A percentile compares a stretch with the other conserved stretches of the same genome.
These are phyloP conservation scores for Hyphodiscus sp. DNA, from an alignment of 2,329 filamentous ascomycete genomes.

Conservation along the genomic window DNA sequence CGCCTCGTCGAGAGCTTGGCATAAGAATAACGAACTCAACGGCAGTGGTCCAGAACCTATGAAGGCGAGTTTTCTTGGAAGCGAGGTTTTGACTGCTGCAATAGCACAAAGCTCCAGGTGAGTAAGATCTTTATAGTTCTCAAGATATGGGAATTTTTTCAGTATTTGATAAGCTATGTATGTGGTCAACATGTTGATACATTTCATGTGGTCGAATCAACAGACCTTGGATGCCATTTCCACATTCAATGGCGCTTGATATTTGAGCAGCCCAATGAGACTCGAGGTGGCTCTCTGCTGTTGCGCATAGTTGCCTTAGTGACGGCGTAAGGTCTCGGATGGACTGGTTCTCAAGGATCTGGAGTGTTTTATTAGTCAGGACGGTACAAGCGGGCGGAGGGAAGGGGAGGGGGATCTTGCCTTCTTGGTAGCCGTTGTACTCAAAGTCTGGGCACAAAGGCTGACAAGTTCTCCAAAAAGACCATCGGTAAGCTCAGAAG, in stretches of 20 bases:
- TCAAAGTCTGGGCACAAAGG: conserved; percentile 29
- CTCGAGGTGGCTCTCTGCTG: conserved; percentile 41
- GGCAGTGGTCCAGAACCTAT: conserved; percentile 45
- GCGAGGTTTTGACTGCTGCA: conserved; percentile 28
- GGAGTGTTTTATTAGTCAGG: neutral
- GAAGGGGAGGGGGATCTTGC: too few species aligned
- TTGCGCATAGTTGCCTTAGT: conserved; percentile 37
- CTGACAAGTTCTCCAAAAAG: conserved; percentile 33
- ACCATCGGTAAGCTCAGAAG: conserved; percentile 29
- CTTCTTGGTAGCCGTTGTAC: conserved; percentile 17
- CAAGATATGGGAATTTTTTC: conserved; percentile 40
- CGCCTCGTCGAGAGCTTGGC: conserved; percentile 26
- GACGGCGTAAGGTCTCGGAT: conserved; percentile 31
- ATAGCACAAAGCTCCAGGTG: conserved; percentile 40
- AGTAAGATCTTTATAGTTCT: conserved; percentile 43
- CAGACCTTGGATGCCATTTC: conserved; percentile 15
- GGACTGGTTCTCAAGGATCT: conserved; percentile 32
- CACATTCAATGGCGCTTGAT: neutral
- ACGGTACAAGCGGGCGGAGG: neutral
- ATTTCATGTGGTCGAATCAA: neutral
- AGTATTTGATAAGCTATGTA: conserved; percentile 20
- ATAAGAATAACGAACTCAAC: conserved; percentile 40
- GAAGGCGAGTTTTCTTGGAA: conserved; percentile 36
- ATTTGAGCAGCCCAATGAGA: conserved; percentile 37
- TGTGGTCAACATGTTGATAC: neutral